Evolutionary conservation across 768 basidiomycete genomes (phyloP).

Genomic region (Macrolepiota dolichaula): DNA sequence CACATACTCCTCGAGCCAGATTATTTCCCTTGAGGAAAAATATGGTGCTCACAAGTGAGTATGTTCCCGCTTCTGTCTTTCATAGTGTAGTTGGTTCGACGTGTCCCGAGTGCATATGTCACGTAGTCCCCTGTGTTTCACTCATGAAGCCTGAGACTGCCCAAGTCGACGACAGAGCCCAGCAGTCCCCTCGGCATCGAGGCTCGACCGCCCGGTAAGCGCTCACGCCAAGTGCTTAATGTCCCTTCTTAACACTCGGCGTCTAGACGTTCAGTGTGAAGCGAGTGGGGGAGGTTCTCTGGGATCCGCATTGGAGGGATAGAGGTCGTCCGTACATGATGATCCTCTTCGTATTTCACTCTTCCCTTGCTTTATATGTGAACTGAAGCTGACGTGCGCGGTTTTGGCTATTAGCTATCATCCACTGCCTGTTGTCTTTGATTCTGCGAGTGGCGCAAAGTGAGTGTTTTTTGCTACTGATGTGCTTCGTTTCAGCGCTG

Average conservation of each 20-base stretch:
- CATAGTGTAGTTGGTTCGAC: not conserved
- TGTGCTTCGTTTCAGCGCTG: slow-evolving; percentile 11
- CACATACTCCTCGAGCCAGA: slow-evolving; percentile 24
- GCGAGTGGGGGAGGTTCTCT: not conserved
- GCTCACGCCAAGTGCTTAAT: not conserved
- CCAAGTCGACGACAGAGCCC: slow-evolving; percentile 2
- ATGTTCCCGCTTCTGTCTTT: not conserved
- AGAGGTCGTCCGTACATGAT: slow-evolving; percentile 8
- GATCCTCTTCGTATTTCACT: slow-evolving; percentile 18
- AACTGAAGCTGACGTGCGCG: slow-evolving; percentile 32
- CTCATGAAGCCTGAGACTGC: not conserved
- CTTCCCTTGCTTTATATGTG: slow-evolving; percentile 20
- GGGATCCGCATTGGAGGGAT: not conserved
- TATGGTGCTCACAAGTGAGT: slow-evolving; percentile 89
- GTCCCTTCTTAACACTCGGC: not conserved
- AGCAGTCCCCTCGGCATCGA: not conserved
- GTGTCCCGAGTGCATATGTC: not conserved
- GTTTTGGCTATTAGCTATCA: slow-evolving; percentile 77
- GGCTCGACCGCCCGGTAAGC: slow-evolving; percentile 7
- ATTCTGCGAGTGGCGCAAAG: slow-evolving; percentile 85
- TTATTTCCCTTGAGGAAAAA: slow-evolving; percentile 80
- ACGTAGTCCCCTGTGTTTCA: slow-evolving; percentile 3
- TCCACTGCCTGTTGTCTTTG: slow-evolving; percentile 92
- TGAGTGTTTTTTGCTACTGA: slow-evolving; percentile 50
- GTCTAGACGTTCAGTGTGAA: slow-evolving; percentile 7